Percentiles rank a stretch among this genome's conserved stretches.
Conservation (phyloP, 345 rosid genomes). For the Punica granatum region DNA sequence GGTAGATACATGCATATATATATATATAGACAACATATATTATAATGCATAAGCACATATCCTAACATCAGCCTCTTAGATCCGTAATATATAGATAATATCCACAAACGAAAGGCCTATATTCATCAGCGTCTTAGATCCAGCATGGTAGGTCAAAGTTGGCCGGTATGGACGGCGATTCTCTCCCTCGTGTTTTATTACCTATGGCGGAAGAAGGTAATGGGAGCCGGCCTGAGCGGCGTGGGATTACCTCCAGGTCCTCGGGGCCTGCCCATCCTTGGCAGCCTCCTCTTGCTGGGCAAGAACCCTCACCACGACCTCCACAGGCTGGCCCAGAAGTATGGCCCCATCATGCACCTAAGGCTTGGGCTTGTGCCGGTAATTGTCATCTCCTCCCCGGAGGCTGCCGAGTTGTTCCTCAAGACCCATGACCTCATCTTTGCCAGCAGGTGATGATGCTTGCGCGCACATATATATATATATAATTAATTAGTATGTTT, state of each 20-base stretch:
- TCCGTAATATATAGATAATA: too few species aligned
- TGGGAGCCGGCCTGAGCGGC: not conserved
- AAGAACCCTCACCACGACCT: constrained; percentile 29
- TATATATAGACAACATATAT: too few species aligned
- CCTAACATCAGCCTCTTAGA: too few species aligned
- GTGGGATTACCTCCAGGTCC: constrained; percentile 36
- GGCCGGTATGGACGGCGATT: not conserved
- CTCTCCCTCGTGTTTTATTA: not conserved
- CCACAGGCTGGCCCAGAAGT: constrained; percentile 19
- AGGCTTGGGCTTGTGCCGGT: constrained; percentile 24
- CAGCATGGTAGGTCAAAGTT: not conserved
- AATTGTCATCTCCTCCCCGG: constrained; percentile 30
- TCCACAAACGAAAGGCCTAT: too few species aligned
- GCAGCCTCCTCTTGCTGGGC: constrained; percentile 30
- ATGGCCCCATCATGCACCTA: constrained; percentile 38
- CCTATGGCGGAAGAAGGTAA: constrained; percentile 11
- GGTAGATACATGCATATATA: too few species aligned
- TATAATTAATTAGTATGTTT: too few species aligned
- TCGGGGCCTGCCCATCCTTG: constrained; percentile 28
- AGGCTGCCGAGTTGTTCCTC: constrained; percentile 32
- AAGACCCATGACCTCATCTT: constrained; percentile 34
- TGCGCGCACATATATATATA: too few species aligned
- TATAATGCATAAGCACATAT: too few species aligned
- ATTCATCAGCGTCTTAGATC: too few species aligned
- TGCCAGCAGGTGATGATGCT: constrained; percentile 22